Percentiles rank a stretch among this genome's conserved stretches.
Evolutionary conservation across 2,329 filamentous ascomycete genomes (phyloP).

Genomic region (Penicillium italicum): DNA sequence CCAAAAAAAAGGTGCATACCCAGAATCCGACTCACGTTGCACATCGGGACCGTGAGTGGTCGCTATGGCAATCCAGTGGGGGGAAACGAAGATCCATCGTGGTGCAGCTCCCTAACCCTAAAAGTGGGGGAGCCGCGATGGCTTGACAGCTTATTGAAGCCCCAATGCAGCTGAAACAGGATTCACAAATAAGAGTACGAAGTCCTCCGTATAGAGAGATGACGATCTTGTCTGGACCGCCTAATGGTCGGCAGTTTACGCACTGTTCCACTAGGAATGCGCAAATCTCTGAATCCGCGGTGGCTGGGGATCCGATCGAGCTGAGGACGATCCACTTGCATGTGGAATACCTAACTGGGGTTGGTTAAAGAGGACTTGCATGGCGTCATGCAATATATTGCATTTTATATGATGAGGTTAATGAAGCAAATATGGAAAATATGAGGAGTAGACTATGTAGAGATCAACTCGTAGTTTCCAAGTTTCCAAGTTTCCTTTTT

Average conservation of each 20-base stretch:
- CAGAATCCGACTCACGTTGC: neutral
- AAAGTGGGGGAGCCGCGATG: constrained; percentile 12
- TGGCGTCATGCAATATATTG: constrained; percentile 4
- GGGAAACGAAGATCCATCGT: constrained; percentile 3
- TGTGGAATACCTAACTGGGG: constrained; percentile 5
- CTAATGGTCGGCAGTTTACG: constrained; percentile 9
- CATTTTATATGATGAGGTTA: neutral
- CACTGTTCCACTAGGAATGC: constrained; percentile 15
- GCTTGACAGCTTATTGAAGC: constrained; percentile 17
- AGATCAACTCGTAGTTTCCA: neutral
- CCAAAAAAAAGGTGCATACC: neutral
- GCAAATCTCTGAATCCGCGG: constrained; percentile 16
- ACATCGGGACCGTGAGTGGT: constrained; percentile 7
- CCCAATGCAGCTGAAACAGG: constrained; percentile 19
- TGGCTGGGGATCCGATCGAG: constrained; percentile 24
- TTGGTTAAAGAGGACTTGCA: neutral
- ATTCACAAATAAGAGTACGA: constrained; percentile 9
- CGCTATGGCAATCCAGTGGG: constrained; percentile 22
- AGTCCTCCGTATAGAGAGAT: constrained; percentile 9
- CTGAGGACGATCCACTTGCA: constrained; percentile 18
- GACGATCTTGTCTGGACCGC: constrained; percentile 16
- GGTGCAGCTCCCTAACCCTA: constrained; percentile 10
- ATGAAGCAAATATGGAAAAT: neutral
- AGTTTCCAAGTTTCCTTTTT: neutral
- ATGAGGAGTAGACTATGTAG: neutral